Conservation (phyloP, 2,329 filamentous ascomycete species). For the Dactylonectria macrodidyma region DNA sequence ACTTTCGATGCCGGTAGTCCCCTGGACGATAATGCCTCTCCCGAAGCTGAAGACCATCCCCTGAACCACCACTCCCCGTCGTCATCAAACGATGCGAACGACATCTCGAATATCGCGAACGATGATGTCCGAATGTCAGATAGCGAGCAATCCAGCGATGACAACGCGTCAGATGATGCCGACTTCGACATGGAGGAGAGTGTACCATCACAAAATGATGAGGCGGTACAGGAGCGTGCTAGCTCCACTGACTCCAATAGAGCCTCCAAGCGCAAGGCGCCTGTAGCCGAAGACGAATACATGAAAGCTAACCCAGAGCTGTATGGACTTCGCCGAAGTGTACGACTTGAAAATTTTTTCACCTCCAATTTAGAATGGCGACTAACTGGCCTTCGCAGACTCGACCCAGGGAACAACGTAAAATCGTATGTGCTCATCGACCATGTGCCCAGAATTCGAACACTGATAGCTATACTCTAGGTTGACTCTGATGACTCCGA, state of each 20-base stretch:
- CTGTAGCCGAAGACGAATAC: conserved; percentile 82
- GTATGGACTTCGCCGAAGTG: conserved; percentile 94
- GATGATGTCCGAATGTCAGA: conserved; percentile 60
- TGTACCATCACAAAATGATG: conserved; percentile 61
- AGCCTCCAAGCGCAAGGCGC: conserved; percentile 80
- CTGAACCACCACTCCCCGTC: conserved; percentile 62
- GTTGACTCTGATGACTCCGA: conserved; percentile 75
- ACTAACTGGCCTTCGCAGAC: conserved; percentile 59
- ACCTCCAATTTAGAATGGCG: conserved; percentile 45
- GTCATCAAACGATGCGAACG: conserved; percentile 60
- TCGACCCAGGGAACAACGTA: conserved; percentile 71
- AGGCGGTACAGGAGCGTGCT: conserved; percentile 69
- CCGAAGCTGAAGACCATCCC: conserved; percentile 76
- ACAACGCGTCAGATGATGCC: conserved; percentile 75
- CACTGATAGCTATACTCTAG: conserved; percentile 50
- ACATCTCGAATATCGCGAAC: conserved; percentile 57
- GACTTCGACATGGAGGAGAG: conserved; percentile 84
- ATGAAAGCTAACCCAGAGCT: conserved; percentile 94
- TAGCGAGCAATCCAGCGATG: conserved; percentile 63
- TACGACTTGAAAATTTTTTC: conserved; percentile 64
- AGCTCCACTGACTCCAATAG: conserved; percentile 80
- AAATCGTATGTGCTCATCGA: conserved; percentile 62
- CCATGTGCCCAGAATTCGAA: conserved; percentile 7
- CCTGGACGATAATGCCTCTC: conserved; percentile 78
- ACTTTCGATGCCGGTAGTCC: conserved; percentile 55